A percentile compares a stretch with the other conserved stretches of the same genome.
These are phyloP conservation scores for Kodamaea derodonti DNA, from an alignment of 1,139 yeast species.

Conservation along the genomic window DNA sequence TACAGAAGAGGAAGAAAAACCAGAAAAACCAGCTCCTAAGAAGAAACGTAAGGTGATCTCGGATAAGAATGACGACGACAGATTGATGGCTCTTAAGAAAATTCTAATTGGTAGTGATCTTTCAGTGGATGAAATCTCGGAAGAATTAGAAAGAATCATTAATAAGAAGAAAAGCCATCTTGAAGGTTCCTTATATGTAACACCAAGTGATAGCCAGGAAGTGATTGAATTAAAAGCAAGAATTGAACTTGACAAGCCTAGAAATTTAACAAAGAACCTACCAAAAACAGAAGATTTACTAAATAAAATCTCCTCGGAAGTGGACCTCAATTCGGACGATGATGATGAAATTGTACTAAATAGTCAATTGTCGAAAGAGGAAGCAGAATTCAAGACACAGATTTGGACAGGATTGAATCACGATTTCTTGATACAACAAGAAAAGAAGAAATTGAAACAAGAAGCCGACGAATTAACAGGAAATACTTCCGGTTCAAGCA, in stretches of 20 bases:
- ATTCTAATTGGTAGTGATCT: conserved; percentile 25
- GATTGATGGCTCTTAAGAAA: conserved; percentile 13
- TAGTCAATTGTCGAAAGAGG: conserved; percentile 69
- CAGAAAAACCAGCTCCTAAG: conserved; percentile 8
- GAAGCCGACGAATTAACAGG: conserved; percentile 87
- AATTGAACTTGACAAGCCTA: conserved; percentile 43
- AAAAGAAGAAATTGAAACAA: conserved; percentile 72
- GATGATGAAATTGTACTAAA: conserved; percentile 61
- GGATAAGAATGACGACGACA: conserved; percentile 28
- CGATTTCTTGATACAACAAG: conserved; percentile 82
- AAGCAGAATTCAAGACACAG: conserved; percentile 64
- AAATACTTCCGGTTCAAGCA: conserved; percentile 51
- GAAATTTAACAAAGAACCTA: conserved; percentile 44
- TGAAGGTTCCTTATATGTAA: conserved; percentile 18
- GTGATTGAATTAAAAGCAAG: conserved; percentile 17
- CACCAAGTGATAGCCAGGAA: conserved; percentile 21
- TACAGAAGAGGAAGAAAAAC: conserved; percentile 7
- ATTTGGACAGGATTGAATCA: conserved; percentile 88
- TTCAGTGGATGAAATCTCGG: conserved; percentile 16
- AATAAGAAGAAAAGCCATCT: conserved; percentile 20
- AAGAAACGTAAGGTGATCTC: conserved; percentile 17
- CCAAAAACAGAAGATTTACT: conserved; percentile 58
- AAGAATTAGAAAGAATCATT: conserved; percentile 20
- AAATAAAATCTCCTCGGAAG: conserved; percentile 53
- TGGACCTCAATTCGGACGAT: conserved; percentile 58